phyloP scores from a whole-genome alignment of 176 grass and related monocot species.

The Melocanna baccifera region DNA sequence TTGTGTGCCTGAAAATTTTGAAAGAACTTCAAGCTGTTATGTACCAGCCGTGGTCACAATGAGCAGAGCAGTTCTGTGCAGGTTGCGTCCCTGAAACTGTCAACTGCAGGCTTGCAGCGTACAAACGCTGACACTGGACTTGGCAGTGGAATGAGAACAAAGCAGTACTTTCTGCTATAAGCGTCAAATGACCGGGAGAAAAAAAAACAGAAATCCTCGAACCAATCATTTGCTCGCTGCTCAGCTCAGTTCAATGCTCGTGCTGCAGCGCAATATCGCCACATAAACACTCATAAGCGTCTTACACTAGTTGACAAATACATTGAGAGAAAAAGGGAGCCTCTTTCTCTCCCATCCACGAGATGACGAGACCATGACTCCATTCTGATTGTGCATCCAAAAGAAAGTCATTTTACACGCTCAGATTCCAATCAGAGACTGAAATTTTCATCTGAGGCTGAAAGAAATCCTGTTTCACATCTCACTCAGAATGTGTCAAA shows the following conservation, averaged over 20 bases:
- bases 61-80: neutral
- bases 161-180: neutral
- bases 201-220: neutral
- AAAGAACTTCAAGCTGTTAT: neutral
- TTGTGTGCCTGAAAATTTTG: neutral
- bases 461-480: neutral
- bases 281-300: neutral
- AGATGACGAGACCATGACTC: slow-evolving; percentile 19
- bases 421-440: neutral
- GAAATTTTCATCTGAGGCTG: neutral
- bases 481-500: neutral
- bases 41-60: neutral
- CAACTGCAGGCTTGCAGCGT: neutral
- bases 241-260: neutral
- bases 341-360: neutral
- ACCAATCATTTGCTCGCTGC: neutral
- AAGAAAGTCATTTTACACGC: neutral
- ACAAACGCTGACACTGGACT: neutral
- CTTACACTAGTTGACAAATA: neutral
- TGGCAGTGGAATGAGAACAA: neutral
- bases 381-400: neutral
- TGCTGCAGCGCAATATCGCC: neutral
- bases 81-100: neutral
- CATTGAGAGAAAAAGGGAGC: neutral
- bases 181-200: neutral